Evolutionary conservation across 805 yeast species (phyloP), one percentile per base, ranked within the genome.

Genomic region (Metschnikowia borealis): DNA sequence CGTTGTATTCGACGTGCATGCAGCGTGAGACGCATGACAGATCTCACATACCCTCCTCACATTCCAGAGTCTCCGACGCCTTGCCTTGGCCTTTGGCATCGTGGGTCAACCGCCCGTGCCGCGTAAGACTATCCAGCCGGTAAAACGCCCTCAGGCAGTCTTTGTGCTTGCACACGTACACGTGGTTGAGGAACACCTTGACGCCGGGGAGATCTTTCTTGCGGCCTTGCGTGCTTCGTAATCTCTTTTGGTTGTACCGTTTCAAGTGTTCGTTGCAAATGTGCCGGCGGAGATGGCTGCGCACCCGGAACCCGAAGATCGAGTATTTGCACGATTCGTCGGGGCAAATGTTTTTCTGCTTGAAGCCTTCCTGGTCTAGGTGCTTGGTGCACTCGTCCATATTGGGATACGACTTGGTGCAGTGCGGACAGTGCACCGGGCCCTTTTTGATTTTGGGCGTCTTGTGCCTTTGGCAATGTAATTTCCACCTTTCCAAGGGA

Each of bases 121-220:
- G 48, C 47, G 35, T 48, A 20, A 54, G 42, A 34, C 55, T 48
- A 46, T 58, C 61, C 58, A 54, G 60, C 18, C 61, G 58, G 48
- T 56, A 56, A 26, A 58, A 58, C 3, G 60, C 57, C n/a, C 58
- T 43, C 20, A 38, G 38, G 38, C 61, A 58, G 20, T 39, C 45
- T 14, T 48, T 47, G 40, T 48, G 42, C 31, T 37, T 39, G 46
- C 61, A 58, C 5, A 58, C 55, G 38, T 54, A 58, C n/a, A 58
- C 57, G 26, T 44, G 56, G 33, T 44, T 45, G 42, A 54, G 45
- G 38, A 55, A 52, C 17, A 32, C 38, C 20, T 44, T 48, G 14
- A 50, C 36, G 17, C 36, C 46, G 14, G 49, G 50, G 31, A 18
- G 41, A 21, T 44, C 40, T 17, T 42, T 43, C 14, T 45, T 48